Conservation (phyloP, 345 rosid species). For the Linum lewisii region DNA sequence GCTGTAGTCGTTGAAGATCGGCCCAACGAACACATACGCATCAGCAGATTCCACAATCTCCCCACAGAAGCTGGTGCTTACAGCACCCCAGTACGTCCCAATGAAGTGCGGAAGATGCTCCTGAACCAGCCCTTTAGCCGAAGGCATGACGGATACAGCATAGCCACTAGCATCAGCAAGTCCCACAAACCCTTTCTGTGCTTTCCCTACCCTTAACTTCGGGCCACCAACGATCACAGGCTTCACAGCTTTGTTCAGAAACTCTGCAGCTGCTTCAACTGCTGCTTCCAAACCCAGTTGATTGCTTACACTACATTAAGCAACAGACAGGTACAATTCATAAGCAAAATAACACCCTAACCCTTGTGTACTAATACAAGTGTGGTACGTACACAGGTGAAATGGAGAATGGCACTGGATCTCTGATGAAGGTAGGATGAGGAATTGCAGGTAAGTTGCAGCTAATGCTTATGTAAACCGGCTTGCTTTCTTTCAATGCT, state of each 20-base stretch:
- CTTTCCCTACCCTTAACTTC: conserved; percentile 48
- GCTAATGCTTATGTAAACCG: conserved; percentile 58
- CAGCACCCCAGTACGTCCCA: conserved; percentile 79
- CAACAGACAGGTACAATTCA: not conserved
- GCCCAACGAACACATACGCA: conserved; percentile 65
- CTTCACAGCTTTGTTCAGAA: conserved; percentile 65
- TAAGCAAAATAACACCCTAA: too few species aligned
- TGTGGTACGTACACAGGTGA: conserved; percentile 35
- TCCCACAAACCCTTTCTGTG: conserved; percentile 42
- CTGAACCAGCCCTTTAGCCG: conserved; percentile 51
- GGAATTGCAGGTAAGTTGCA: conserved; percentile 58
- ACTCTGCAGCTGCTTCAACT: conserved; percentile 53
- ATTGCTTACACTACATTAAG: conserved; percentile 51
- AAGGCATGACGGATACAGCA: conserved; percentile 59
- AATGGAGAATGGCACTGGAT: conserved; percentile 54
- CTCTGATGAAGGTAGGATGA: conserved; percentile 52
- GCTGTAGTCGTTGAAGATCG: conserved; percentile 67
- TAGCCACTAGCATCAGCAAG: conserved; percentile 45
- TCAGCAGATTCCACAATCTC: conserved; percentile 76
- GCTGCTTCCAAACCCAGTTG: conserved; percentile 61
- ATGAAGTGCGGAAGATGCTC: conserved; percentile 60
- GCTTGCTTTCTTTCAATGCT: conserved; percentile 66
- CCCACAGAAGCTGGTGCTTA: conserved; percentile 50
- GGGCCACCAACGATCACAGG: conserved; percentile 66
- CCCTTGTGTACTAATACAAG: too few species aligned